Evolutionary conservation across 148 eudicot genomes (phyloP), one percentile per base, ranked within the genome.

Genomic region (Heliosperma pusillum): DNA sequence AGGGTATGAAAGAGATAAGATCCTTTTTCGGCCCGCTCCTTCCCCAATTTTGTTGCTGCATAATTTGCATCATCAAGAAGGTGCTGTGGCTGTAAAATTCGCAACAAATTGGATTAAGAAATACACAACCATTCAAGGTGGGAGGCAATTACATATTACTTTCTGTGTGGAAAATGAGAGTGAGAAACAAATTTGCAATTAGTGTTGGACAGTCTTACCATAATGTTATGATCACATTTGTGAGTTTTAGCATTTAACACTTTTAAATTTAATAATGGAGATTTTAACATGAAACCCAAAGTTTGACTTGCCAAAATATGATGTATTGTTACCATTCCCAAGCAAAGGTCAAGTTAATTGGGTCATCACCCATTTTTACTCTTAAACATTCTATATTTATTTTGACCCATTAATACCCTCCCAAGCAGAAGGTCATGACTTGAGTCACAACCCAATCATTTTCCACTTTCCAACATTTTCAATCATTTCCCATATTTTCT

Each of bases 1-100:
- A 96, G 89, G 25, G 99, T 90, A 44, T 68, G 80, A 76, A 96
- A 92, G 26, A 96, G 85, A 82, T 89, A 96, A 70, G 97, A 90
- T 84, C 88, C 97, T 57, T 74, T 77, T 22, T 92, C 80, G 62
- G 97, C 92, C 80, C 99, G 88, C 69, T 90, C 88, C 71, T 64
- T 55, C 24, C 99, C 99, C 67, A 96, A 87, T 71, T 96, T 96
- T 82, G 81, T 90, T 27, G 77, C 81, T 71, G 91, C 99, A 26
- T 92, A 83, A 73, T 86, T 85, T 52, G 93, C 94, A 85, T 92
- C 99, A 71, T 92, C 88, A 82, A 92, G 86, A 52, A 96, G 83
- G 74, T 96, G 99, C 82, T 88, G 94, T 58, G 97, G 99, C 99
- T 96, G 91, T 73, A 79, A 86, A 55, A 69, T 56, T 44, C 67